These are phyloP conservation scores for Camptophora hylomeconis DNA, from an alignment of 2,329 filamentous ascomycete genomes.

Conservation along the genomic window DNA sequence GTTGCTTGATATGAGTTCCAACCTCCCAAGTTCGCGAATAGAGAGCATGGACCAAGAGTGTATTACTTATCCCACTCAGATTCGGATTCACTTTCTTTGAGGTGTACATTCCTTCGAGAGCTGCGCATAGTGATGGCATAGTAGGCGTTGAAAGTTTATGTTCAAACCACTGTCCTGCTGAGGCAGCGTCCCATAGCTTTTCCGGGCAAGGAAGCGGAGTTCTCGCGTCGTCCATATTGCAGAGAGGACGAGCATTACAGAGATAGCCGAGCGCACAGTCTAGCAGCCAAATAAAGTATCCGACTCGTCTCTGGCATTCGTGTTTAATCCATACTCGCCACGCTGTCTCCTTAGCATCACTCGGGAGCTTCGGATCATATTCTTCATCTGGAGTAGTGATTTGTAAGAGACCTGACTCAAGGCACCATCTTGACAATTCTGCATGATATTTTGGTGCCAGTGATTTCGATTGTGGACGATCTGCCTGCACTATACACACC, in stretches of 20 bases:
- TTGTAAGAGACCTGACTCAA: constrained; percentile 13
- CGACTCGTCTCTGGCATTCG: constrained; percentile 26
- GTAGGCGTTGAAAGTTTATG: constrained; percentile 2
- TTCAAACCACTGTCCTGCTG: constrained; percentile 21
- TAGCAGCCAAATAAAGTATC: constrained; percentile 28
- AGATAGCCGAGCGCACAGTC: constrained; percentile 26
- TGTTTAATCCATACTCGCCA: constrained; percentile 29
- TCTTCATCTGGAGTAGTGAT: constrained; percentile 3
- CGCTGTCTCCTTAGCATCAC: neutral
- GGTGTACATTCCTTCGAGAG: constrained; percentile 35
- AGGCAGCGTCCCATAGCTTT: constrained; percentile 26
- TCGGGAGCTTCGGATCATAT: neutral
- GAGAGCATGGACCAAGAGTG: constrained; percentile 37
- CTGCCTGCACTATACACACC: constrained; percentile 10
- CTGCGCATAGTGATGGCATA: constrained; percentile 13
- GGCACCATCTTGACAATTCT: constrained; percentile 13
- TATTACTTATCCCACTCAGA: constrained; percentile 36
- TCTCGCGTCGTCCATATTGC: constrained; percentile 26
- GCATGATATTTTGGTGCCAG: constrained; percentile 12
- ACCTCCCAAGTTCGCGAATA: constrained; percentile 39
- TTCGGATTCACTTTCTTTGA: constrained; percentile 33
- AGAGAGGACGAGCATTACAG: constrained; percentile 21
- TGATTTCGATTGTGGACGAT: constrained; percentile 8
- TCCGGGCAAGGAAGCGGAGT: constrained; percentile 28
- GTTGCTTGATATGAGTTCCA: constrained; percentile 30